These are phyloP conservation scores for Termitomyces sp. DNA, from an alignment of 768 basidiomycete genomes.

Conservation along the genomic window DNA sequence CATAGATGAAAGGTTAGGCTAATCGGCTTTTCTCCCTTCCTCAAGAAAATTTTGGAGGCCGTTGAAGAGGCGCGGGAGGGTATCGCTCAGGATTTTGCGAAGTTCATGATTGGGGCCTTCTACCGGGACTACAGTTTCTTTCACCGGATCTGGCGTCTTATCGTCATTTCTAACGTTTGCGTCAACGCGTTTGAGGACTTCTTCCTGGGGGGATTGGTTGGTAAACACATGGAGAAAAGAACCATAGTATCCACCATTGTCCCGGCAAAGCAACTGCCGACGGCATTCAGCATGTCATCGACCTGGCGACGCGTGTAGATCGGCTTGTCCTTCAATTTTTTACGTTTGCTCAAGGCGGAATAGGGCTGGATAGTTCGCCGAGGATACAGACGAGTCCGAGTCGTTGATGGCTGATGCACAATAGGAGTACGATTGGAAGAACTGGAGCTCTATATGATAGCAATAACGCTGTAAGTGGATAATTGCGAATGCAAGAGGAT, in stretches of 20 bases:
- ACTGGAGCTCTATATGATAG: background rate
- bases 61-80: conserved; percentile 9
- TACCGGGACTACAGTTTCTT: background rate
- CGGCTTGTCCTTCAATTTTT: conserved; percentile 15
- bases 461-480: background rate
- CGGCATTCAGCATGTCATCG: conserved; percentile 16
- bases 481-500: background rate
- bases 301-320: conserved; percentile 17
- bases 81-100: conserved; percentile 5
- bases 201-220: background rate
- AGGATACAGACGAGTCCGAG: background rate
- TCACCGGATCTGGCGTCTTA: background rate
- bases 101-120: conserved; percentile 2
- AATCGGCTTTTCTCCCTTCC: conserved; percentile 8
- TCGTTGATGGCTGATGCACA: background rate
- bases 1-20: background rate
- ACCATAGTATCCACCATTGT: conserved; percentile 7
- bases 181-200: conserved; percentile 13
- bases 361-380: conserved; percentile 8
- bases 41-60: conserved; percentile 13
- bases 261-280: conserved; percentile 13
- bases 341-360: conserved; percentile 3
- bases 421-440: background rate
- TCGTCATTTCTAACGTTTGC: background rate
- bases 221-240: background rate